Conservation (phyloP, 2,329 filamentous ascomycete species). For the Aureobasidium sp. region DNA sequence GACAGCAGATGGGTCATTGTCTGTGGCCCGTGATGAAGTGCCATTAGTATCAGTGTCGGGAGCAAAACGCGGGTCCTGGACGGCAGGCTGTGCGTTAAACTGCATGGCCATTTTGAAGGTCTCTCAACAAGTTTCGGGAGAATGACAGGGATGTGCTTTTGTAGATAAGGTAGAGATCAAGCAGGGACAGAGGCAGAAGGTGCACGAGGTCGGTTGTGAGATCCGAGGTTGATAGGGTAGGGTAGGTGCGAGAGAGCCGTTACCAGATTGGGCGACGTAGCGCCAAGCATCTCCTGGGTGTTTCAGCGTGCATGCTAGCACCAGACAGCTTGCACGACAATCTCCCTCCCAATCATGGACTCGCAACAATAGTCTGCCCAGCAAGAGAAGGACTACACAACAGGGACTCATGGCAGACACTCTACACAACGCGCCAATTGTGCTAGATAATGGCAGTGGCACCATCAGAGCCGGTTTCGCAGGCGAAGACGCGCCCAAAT, state of each 20-base stretch:
- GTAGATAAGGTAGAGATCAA: neutral
- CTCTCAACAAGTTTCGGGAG: neutral
- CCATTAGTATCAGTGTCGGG: neutral
- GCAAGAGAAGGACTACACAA: neutral
- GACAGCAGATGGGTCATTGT: neutral
- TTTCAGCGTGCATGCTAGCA: conserved; percentile 5
- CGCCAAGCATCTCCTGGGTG: neutral
- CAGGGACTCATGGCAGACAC: conserved; percentile 49
- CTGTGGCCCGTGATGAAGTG: neutral
- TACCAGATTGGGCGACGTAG: neutral
- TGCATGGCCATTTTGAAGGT: neutral
- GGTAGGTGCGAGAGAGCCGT: neutral
- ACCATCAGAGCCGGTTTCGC: conserved; percentile 97
- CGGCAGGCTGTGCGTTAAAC: neutral
- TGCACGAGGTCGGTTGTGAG: neutral
- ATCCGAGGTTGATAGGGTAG: neutral
- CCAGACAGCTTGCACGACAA: neutral
- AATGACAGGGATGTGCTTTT: neutral
- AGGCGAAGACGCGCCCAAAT: conserved; percentile 91
- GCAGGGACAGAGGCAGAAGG: neutral
- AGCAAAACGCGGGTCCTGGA: conserved; percentile 1
- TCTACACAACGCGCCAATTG: conserved; percentile 95
- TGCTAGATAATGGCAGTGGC: conserved; percentile 97
- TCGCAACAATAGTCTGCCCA: neutral
- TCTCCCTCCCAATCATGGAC: neutral